Conservation (phyloP, 345 rosid species). For the Eucalyptus sp. region DNA sequence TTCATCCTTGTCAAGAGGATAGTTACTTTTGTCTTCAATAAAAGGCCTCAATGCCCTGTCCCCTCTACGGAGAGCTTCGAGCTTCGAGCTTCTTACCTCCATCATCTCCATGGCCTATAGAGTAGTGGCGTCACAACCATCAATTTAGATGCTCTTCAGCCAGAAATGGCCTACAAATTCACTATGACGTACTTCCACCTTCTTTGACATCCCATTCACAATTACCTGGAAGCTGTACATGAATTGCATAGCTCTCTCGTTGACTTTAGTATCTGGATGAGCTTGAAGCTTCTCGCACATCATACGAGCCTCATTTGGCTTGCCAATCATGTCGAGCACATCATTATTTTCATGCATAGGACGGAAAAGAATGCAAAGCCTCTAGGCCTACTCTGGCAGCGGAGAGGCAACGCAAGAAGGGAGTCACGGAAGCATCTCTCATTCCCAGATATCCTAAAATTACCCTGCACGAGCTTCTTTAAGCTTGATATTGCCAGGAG, state of each 20-base stretch:
- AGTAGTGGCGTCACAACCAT: neutral
- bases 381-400: neutral
- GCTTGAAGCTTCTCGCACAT: slow-evolving; percentile 86
- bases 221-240: slow-evolving; percentile 78
- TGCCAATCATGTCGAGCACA: slow-evolving; percentile 10
- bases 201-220: neutral
- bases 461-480: neutral
- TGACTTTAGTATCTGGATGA: slow-evolving; percentile 57
- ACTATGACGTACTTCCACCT: neutral
- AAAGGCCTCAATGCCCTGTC: slow-evolving; percentile 58
- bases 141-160: neutral
- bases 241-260: slow-evolving; percentile 67
- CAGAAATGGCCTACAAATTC: neutral
- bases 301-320: slow-evolving; percentile 48
- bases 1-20: slow-evolving; percentile 14
- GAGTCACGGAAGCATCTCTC: neutral
- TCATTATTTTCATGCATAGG: neutral
- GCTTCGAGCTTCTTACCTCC: slow-evolving; percentile 45
- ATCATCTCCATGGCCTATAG: slow-evolving; percentile 76
- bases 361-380: neutral
- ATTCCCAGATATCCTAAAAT: neutral
- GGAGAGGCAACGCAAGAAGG: neutral
- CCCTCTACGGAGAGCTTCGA: slow-evolving; percentile 18
- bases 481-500: neutral
- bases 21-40: slow-evolving; percentile 33